A percentile compares a stretch with the other conserved stretches of the same genome.
These are phyloP conservation scores for Apiotrichum domesticum DNA, from an alignment of 1,284 basidiomycete species.

Conservation along the genomic window DNA sequence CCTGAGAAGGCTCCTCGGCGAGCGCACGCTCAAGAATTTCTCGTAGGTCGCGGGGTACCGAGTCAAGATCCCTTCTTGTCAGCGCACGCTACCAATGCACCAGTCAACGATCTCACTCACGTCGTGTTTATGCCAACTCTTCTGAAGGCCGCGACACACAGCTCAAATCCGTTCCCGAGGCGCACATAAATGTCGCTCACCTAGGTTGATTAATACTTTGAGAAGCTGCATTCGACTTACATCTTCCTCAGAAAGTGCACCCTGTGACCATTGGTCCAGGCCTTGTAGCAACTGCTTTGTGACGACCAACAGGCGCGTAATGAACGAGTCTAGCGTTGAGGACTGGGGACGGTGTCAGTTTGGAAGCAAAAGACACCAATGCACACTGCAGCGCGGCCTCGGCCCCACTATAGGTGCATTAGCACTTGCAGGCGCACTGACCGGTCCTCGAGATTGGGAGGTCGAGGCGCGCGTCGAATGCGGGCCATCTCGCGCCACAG, in stretches of 20 bases:
- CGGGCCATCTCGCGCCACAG: neutral
- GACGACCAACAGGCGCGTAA: constrained; percentile 86
- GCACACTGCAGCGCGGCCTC: no score
- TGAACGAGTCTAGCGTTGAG: constrained; percentile 63
- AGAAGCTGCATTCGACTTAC: constrained; percentile 22
- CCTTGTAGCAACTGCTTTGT: constrained; percentile 92
- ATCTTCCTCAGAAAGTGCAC: constrained; percentile 63
- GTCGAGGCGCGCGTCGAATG: neutral
- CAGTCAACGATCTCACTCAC: constrained; percentile 53
- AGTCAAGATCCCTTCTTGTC: constrained; percentile 66
- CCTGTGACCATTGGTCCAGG: constrained; percentile 79
- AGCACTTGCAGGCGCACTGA: neutral
- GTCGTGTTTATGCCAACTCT: constrained; percentile 82
- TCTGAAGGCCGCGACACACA: constrained; percentile 81
- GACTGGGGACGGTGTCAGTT: constrained; percentile 13
- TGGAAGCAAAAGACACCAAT: neutral
- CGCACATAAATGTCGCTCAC: constrained; percentile 97
- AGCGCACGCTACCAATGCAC: neutral
- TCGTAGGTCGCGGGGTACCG: constrained; percentile 84
- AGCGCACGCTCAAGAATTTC: constrained; percentile 82
- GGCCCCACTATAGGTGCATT: no score
- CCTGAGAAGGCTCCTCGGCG: constrained; percentile 77
- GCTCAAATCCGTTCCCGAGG: constrained; percentile 95
- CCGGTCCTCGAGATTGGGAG: constrained; percentile 1
- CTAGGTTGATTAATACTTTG: constrained; percentile 39